Evolutionary conservation across 345 rosid species (phyloP), one percentile per base, ranked within the genome.

Genomic region (Clarkia xantiana): DNA sequence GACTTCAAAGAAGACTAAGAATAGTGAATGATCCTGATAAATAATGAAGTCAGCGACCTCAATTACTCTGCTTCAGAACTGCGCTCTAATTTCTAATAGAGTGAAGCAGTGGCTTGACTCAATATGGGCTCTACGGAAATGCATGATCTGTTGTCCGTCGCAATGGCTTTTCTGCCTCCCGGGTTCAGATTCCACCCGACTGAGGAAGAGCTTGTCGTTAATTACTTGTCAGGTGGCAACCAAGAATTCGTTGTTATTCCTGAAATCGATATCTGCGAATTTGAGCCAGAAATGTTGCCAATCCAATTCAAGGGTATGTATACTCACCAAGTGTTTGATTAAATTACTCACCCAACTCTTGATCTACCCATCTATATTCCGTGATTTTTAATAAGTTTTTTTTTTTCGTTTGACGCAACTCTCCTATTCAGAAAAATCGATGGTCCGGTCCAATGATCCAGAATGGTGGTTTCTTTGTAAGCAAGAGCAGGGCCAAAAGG

Each of bases 101-200:
- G 36, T 29, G 14, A 18, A 5, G 10, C 11, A 13, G 39, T 11
- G 34, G 10, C 11, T 47, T 20, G 14, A 15, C 34, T 14, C 15
- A 6, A 6, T 15, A 4, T 17, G 14, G 14, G 14, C 3, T 14
- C 12, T 10, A 47, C 10, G 17, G 34, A 20, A 10, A 38, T 13
- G 39, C 16, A 2, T 16, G 39, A 22, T 3, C 18, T 13, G 34
- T 48, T 20, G 40, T 48, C 34, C 36, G 0, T 29, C 7, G 36
- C 36, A 29, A 29, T 29, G 36, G 36, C 1, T 7, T 5, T 2
- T 29, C 36, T 29, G 36, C 36, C 36, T 29, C 1, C 36, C 2
- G 58, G 58, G 18, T 44, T 54, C 42, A 44, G 58, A 45, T 44
- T 54, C 50, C 17, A 5, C 20, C 44, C 58, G 23, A 44, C 50